Conservation (phyloP, 805 yeast species). For the Yarrowia porcina region DNA sequence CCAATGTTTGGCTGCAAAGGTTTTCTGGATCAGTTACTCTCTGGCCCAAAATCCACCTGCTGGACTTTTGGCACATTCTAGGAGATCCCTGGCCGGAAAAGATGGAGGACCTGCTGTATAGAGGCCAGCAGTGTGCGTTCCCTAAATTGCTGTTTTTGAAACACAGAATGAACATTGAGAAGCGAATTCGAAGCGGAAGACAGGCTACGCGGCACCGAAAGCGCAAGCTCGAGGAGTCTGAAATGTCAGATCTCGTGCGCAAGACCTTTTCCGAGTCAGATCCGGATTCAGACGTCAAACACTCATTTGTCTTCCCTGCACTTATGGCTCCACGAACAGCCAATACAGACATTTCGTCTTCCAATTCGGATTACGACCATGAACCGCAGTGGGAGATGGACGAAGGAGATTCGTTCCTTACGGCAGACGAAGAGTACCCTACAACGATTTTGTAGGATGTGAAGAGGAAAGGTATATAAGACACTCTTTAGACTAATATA, state of each 20-base stretch:
- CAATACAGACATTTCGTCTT: constrained; percentile 2
- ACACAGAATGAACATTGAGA: constrained; percentile 62
- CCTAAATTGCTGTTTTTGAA: constrained; percentile 65
- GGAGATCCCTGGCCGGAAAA: constrained; percentile 65
- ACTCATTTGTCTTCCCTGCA: constrained; percentile 12
- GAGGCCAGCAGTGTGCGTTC: constrained; percentile 63
- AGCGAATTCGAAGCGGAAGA: constrained; percentile 48
- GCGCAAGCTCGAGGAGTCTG: not conserved
- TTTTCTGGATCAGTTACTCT: constrained; percentile 74
- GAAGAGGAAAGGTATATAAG: too few species aligned
- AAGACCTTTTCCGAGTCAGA: constrained; percentile 12
- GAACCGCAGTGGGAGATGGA: not conserved
- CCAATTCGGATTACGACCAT: constrained; percentile 3
- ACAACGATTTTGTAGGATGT: not conserved
- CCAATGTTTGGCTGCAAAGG: constrained; percentile 67
- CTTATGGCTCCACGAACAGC: not conserved
- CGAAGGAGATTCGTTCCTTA: constrained; percentile 4
- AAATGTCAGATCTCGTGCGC: not conserved
- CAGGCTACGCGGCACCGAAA: constrained; percentile 14
- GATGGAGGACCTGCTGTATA: constrained; percentile 52
- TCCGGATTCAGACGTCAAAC: constrained; percentile 11
- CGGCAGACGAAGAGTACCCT: constrained; percentile 13
- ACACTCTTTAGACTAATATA: not conserved
- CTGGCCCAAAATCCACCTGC: constrained; percentile 62
- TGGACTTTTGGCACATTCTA: constrained; percentile 61